Conservation (phyloP, 257 asterid genomes). For the Solanum corneliomulleri region DNA sequence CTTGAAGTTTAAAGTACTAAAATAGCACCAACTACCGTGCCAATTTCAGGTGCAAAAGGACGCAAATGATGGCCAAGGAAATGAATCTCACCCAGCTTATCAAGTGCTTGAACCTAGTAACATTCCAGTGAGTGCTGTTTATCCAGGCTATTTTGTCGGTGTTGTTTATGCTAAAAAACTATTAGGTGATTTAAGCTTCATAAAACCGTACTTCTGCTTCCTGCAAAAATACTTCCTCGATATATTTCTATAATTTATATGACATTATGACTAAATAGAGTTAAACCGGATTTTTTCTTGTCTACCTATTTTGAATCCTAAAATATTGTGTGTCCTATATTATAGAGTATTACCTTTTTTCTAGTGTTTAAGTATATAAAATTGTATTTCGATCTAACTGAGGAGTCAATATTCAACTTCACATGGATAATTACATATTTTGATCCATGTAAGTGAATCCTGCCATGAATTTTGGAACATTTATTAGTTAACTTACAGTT, state of each 20-base stretch:
- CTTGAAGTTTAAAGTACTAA: not conserved
- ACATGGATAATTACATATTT: not conserved
- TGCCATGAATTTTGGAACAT: not conserved
- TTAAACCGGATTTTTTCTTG: not conserved
- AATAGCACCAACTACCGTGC: not conserved
- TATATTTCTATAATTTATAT: not conserved
- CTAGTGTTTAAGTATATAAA: not conserved
- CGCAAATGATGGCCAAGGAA: not conserved
- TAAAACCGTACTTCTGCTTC: not conserved
- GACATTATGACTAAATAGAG: not conserved
- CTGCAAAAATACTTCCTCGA: not conserved
- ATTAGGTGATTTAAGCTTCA: not conserved
- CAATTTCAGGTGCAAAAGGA: not conserved
- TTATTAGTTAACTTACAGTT: not conserved
- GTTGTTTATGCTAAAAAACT: not conserved
- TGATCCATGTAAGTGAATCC: not conserved
- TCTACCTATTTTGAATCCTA: not conserved
- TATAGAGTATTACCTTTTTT: not conserved
- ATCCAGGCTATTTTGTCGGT: not conserved
- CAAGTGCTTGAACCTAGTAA: not conserved
- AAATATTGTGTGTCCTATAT: not conserved
- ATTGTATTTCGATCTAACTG: not conserved
- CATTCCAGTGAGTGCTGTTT: slow-evolving; percentile 4
- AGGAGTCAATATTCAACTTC: not conserved
- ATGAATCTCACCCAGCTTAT: not conserved